Evolutionary conservation across 2,329 filamentous ascomycete species (phyloP).

Genomic region (Pyricularia grisea): DNA sequence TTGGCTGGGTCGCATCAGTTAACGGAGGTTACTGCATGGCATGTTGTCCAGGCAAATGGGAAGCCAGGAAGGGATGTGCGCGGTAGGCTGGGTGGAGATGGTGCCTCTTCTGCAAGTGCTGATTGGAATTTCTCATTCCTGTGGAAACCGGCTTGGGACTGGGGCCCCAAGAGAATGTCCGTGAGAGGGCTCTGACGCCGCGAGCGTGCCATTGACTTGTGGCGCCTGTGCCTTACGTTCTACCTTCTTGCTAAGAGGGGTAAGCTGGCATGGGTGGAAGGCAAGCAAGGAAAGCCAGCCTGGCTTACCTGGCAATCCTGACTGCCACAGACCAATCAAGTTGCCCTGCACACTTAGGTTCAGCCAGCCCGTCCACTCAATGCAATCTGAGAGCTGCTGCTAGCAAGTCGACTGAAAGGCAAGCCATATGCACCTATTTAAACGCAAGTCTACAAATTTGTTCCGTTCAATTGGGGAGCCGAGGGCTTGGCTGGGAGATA

Average conservation of each 20-base stretch:
- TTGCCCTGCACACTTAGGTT: not conserved
- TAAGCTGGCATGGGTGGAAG: not conserved
- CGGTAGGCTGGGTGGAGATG: not conserved
- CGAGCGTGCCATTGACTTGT: not conserved
- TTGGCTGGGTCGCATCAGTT: not conserved
- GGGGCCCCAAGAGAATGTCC: not conserved
- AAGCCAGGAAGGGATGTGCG: not conserved
- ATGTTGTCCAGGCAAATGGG: not conserved
- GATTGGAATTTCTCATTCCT: constrained; percentile 23
- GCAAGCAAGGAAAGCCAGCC: not conserved
- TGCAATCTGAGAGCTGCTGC: not conserved
- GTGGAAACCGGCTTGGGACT: constrained; percentile 20
- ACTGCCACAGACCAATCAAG: not conserved
- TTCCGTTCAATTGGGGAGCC: not conserved
- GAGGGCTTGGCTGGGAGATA: not conserved
- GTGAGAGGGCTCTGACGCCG: not conserved
- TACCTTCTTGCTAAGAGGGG: not conserved
- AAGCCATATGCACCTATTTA: not conserved
- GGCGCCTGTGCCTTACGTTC: not conserved
- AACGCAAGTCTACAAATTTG: not conserved
- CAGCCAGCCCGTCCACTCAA: not conserved
- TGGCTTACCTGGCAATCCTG: not conserved
- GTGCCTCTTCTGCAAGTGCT: not conserved
- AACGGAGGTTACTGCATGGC: not conserved
- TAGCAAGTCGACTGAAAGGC: not conserved